phyloP scores from a whole-genome alignment of 257 asterid species.

The Nicotiana knightiana region DNA sequence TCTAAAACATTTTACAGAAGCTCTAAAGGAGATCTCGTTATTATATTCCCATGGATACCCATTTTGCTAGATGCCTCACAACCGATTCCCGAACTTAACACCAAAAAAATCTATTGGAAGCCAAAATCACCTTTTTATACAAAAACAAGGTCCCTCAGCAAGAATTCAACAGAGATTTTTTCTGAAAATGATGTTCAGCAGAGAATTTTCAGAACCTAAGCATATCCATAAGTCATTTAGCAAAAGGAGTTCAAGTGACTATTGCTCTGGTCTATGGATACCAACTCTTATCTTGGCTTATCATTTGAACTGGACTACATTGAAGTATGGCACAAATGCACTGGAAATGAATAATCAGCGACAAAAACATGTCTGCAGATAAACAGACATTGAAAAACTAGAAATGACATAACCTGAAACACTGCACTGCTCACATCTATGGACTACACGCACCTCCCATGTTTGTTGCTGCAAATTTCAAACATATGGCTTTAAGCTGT shows the following conservation, averaged over 20 bases:
- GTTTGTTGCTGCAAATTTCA: conserved; percentile 89
- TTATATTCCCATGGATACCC: no score
- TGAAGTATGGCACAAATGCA: no score
- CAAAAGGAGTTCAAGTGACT: not conserved
- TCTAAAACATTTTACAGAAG: not conserved
- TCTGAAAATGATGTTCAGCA: no score
- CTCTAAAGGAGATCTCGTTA: not conserved
- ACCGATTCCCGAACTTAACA: not conserved
- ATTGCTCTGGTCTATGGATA: not conserved
- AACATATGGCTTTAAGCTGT: conserved; percentile 83
- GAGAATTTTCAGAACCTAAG: no score
- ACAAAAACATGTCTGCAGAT: conserved; percentile 26
- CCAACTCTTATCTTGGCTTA: no score
- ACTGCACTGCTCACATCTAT: conserved; percentile 82
- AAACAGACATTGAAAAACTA: conserved; percentile 30
- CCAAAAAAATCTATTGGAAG: not conserved
- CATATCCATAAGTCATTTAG: not conserved
- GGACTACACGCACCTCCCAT: conserved; percentile 99
- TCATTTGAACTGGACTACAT: no score
- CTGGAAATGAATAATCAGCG: conserved; percentile 16
- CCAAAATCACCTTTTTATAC: not conserved
- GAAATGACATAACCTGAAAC: conserved; percentile 73
- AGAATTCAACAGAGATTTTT: no score
- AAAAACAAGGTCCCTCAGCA: not conserved
- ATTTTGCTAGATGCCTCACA: not conserved